phyloP scores from a whole-genome alignment of 2,329 filamentous ascomycete genomes.

The Paecilomyces dactylethromorphus region DNA sequence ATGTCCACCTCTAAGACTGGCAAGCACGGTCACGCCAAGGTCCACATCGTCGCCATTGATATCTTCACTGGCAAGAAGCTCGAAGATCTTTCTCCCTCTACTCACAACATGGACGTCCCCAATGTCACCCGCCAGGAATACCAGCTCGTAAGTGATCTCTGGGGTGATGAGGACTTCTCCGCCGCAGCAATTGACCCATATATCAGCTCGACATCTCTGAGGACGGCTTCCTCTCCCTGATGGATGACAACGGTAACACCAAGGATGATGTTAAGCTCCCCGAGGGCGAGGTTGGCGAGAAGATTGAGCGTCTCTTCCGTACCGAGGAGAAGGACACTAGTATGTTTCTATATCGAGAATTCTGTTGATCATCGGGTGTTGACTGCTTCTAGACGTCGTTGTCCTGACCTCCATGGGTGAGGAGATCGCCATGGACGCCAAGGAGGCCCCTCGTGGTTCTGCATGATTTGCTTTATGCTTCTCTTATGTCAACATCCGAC shows the following conservation, averaged over 20 bases:
- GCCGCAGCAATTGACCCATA: neutral
- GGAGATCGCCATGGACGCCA: conserved; percentile 84
- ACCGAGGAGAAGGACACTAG: conserved; percentile 87
- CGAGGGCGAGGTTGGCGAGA: conserved; percentile 80
- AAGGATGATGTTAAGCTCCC: conserved; percentile 96
- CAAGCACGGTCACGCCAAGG: conserved; percentile 99
- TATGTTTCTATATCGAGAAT: conserved; percentile 47
- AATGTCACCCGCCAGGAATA: conserved; percentile 86
- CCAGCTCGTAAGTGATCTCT: conserved; percentile 69
- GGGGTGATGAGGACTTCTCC: neutral
- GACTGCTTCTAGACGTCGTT: conserved; percentile 63
- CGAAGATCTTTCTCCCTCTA: conserved; percentile 97
- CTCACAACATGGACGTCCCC: conserved; percentile 82
- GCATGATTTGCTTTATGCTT: conserved; percentile 2
- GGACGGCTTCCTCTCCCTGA: conserved; percentile 90
- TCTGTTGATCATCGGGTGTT: conserved; percentile 1
- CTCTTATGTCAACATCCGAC: conserved; percentile 5
- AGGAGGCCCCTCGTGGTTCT: conserved; percentile 64
- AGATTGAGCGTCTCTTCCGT: conserved; percentile 74
- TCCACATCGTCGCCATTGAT: conserved; percentile 94
- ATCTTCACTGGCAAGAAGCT: conserved; percentile 99
- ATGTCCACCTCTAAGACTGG: conserved; percentile 99
- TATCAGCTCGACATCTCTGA: conserved; percentile 84
- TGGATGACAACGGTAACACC: conserved; percentile 75
- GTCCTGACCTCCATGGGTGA: conserved; percentile 96